Percentiles rank a stretch among this genome's conserved stretches.
phyloP scores from a whole-genome alignment of 306 rosid genomes.

The Astragalus membranaceus region DNA sequence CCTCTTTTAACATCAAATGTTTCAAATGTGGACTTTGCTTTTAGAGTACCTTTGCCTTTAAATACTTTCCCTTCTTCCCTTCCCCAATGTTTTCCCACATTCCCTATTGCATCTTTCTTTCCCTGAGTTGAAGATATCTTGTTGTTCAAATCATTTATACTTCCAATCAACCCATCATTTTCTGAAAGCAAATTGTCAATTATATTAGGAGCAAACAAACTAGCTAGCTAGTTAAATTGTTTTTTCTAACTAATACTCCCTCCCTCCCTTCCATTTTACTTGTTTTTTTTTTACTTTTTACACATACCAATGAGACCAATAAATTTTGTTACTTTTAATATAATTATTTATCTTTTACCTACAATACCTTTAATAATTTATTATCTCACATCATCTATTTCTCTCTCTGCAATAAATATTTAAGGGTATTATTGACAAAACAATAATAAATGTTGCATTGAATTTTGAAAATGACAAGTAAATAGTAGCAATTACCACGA shows the following conservation, averaged over 20 bases:
- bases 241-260: neutral
- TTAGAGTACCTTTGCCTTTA: constrained; percentile 10
- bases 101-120: constrained; percentile 14
- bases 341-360: too few relatives aligned
- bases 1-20: neutral
- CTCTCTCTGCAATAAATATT: too few relatives aligned
- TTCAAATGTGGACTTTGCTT: neutral
- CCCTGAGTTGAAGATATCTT: neutral
- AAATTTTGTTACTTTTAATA: too few relatives aligned
- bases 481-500: constrained; percentile 37
- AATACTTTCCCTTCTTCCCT: neutral
- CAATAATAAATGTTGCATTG: too few relatives aligned
- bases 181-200: constrained; percentile 21
- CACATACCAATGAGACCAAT: too few relatives aligned
- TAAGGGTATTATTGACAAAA: too few relatives aligned
- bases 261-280: too few relatives aligned
- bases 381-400: too few relatives aligned
- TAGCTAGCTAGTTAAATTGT: neutral
- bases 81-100: neutral
- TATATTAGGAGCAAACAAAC: neutral
- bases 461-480: too few relatives aligned
- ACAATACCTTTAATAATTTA: too few relatives aligned
- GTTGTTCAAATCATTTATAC: constrained; percentile 26
- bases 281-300: too few relatives aligned
- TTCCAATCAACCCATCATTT: constrained; percentile 52